Conservation (phyloP, 2,329 filamentous ascomycete species). For the Cercospora nicotianae region DNA sequence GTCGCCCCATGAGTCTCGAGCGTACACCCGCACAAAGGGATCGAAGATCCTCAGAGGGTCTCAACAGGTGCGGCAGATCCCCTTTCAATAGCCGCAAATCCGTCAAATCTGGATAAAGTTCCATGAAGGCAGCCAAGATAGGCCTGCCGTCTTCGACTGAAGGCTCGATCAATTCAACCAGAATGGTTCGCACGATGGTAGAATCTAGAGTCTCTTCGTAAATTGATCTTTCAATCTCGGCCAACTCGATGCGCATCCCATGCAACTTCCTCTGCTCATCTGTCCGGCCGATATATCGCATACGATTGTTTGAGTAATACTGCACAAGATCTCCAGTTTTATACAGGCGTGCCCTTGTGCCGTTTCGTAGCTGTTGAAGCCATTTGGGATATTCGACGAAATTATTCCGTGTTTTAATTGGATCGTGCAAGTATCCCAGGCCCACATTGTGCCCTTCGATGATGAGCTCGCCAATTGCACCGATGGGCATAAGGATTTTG, state of each 20-base stretch:
- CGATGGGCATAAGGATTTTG: background rate
- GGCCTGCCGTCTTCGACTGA: background rate
- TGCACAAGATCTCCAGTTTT: background rate
- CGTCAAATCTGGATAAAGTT: background rate
- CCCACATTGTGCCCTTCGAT: background rate
- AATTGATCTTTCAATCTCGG: background rate
- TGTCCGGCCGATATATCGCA: background rate
- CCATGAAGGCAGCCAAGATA: background rate
- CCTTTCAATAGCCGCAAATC: background rate
- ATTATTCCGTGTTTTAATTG: background rate
- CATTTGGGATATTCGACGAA: background rate
- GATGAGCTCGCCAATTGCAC: background rate
- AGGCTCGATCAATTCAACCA: background rate
- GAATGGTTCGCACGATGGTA: background rate
- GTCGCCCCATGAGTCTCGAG: background rate
- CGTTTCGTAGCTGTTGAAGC: background rate
- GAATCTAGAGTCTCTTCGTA: background rate
- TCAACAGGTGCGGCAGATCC: background rate
- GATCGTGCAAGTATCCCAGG: background rate
- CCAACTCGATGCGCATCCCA: background rate
- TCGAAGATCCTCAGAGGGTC: background rate
- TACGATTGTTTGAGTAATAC: background rate
- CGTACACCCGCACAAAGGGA: background rate
- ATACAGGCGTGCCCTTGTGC: background rate
- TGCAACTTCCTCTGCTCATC: background rate